phyloP scores from a whole-genome alignment of 2,329 filamentous ascomycete genomes.

The Fusarium torreyae region DNA sequence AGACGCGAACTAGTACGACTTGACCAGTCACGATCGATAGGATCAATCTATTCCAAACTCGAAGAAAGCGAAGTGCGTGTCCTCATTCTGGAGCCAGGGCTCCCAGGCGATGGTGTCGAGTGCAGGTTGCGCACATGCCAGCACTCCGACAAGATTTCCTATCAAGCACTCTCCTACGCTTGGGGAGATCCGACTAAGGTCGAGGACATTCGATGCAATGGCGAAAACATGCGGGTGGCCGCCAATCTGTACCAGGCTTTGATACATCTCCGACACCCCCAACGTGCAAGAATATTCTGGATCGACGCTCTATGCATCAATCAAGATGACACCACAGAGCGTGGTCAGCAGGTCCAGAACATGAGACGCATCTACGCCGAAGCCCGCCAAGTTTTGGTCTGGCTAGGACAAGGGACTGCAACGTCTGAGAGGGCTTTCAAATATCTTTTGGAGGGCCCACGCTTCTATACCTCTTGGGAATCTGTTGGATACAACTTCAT shows the following conservation, averaged over 20 bases:
- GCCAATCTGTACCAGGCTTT: not conserved
- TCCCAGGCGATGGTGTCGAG: not conserved
- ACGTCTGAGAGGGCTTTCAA: not conserved
- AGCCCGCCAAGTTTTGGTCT: not conserved
- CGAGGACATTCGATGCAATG: not conserved
- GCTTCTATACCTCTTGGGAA: not conserved
- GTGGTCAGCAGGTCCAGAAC: not conserved
- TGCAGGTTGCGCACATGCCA: not conserved
- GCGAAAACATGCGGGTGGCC: not conserved
- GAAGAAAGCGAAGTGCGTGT: not conserved
- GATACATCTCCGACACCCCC: not conserved
- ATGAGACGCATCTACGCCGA: not conserved
- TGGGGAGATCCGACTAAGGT: not conserved
- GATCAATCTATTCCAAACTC: not conserved
- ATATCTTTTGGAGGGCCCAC: not conserved
- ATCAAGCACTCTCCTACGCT: not conserved
- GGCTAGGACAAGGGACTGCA: not conserved
- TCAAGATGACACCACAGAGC: not conserved
- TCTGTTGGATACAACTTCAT: not conserved
- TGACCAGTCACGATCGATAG: not conserved
- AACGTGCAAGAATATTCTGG: not conserved
- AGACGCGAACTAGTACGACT: not conserved
- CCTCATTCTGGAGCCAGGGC: not conserved
- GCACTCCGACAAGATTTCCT: not conserved
- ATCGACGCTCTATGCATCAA: slow-evolving; percentile 2